Base-by-base conservation (phyloP, 2,329 filamentous ascomycete genomes). In the Penicillium glabrum region DNA sequence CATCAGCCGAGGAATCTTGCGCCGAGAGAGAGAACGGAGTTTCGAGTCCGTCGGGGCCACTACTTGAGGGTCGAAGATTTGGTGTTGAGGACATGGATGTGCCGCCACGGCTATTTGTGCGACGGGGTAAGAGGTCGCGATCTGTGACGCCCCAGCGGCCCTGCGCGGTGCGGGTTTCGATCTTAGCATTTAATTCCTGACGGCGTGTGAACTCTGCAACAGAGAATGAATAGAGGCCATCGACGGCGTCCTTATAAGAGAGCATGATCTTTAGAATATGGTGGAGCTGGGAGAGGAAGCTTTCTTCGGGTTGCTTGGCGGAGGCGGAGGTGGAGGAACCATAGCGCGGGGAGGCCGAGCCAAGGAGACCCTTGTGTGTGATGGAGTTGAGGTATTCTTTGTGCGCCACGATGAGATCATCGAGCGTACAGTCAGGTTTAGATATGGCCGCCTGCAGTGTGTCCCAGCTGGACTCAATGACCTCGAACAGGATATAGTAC, bases 401-500 rank as follows among this genome's bases (percentile, higher is more conserved):
- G 75, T 99, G 95, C 0, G 95, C 93, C 64, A 88, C 84, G 71
- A 99, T 98, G 53, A 99, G 83, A 69, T 98, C 95, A 77, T 99
- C 96, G 11, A 99, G 84, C 0, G 95, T 99, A 69, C 89, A 93
- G 64, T 90, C 90, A 14, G 93, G 91, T 71, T 90, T 91, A 54
- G 84, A 86, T 60, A 98, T 88, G 31, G 89, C 89, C 27, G 86
- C 84, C 73, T 97, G 90, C 2, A 99, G 83, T 69, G 93, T 89
- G 60, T 90, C 90, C 96, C 95, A 99, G 48, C 91, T 95, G 35
- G 90, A 89, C 74, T 99, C 95, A 66, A 99, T 98, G 65, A 99
- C 95, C 75, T 99, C 95, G 69, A 98, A 99, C 10, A 99, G 82
- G 65, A 99, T 97, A 74, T 99, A 99, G 78, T 98, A 97, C 75